Conservation (phyloP, 2,329 filamentous ascomycete genomes). For the Colletotrichum plurivorum region DNA sequence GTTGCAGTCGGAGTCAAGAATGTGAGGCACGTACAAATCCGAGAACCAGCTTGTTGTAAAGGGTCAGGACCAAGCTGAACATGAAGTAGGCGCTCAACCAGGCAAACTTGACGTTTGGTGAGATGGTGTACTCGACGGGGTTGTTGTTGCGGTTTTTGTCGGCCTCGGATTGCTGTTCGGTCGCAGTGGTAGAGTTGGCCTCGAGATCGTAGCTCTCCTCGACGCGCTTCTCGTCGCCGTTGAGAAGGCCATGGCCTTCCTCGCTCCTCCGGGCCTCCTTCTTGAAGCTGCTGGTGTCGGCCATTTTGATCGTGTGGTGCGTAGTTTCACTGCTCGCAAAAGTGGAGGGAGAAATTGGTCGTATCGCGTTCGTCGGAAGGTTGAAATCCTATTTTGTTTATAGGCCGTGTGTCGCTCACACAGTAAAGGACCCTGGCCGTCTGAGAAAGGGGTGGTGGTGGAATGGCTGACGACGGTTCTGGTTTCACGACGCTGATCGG, state of each 20-base stretch:
- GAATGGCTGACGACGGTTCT: conserved; percentile 31
- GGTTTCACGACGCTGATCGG: conserved; percentile 38
- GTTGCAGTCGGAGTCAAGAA: neutral
- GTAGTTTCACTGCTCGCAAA: neutral
- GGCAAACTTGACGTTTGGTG: conserved; percentile 61
- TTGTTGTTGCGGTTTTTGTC: conserved; percentile 31
- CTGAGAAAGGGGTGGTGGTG: conserved; percentile 13
- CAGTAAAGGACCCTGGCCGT: conserved; percentile 8
- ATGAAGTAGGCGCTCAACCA: conserved; percentile 68
- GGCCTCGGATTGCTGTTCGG: conserved; percentile 27
- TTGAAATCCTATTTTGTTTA: conserved; percentile 32
- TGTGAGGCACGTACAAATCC: conserved; percentile 57
- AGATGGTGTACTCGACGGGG: conserved; percentile 58
- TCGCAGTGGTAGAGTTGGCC: conserved; percentile 32
- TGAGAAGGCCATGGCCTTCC: conserved; percentile 41
- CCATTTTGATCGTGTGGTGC: conserved; percentile 25
- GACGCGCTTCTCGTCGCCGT: conserved; percentile 42
- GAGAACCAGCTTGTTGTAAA: conserved; percentile 73
- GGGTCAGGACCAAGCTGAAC: conserved; percentile 63
- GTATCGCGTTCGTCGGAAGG: conserved; percentile 22
- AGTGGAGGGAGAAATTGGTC: neutral
- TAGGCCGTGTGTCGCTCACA: conserved; percentile 27
- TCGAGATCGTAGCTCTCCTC: conserved; percentile 41
- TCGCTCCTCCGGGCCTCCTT: conserved; percentile 39
- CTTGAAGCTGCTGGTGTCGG: conserved; percentile 42